A percentile compares a stretch with the other conserved stretches of the same genome.
phyloP scores from a whole-genome alignment of 1,284 basidiomycete species.

The Thecaphora frezii region DNA sequence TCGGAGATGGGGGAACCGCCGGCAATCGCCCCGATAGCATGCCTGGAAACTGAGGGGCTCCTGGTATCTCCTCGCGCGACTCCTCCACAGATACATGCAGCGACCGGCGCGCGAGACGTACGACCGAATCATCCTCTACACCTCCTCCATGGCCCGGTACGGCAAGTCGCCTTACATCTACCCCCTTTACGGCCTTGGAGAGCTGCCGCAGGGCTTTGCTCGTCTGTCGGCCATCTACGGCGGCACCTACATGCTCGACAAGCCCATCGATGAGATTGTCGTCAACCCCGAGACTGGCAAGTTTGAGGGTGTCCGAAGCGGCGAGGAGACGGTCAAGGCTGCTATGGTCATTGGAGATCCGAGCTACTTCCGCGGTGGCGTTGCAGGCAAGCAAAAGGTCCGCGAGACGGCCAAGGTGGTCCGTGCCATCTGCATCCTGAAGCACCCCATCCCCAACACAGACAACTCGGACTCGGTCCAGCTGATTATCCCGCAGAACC shows the following conservation, averaged over 20 bases:
- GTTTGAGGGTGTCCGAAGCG: slow-evolving; percentile 88
- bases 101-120: slow-evolving; percentile 87
- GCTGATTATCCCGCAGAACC: slow-evolving; percentile 98
- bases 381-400: slow-evolving; percentile 69
- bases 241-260: slow-evolving; percentile 99
- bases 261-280: slow-evolving; percentile 87
- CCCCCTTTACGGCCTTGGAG: slow-evolving; percentile 96
- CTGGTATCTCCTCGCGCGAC: slow-evolving; percentile 2
- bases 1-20: not conserved
- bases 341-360: slow-evolving; percentile 98
- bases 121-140: slow-evolving; percentile 95
- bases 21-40: not conserved
- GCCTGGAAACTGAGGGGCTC: not conserved
- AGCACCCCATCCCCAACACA: slow-evolving; percentile 96
- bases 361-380: slow-evolving; percentile 79
- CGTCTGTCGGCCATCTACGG: slow-evolving; percentile 94
- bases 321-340: slow-evolving; percentile 90
- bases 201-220: slow-evolving; percentile 97
- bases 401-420: slow-evolving; percentile 93
- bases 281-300: slow-evolving; percentile 76
- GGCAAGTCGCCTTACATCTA: slow-evolving; percentile 99
- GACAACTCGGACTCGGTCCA: slow-evolving; percentile 87
- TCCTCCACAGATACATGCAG: slow-evolving; percentile 70
- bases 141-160: slow-evolving; percentile 96
- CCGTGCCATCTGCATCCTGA: slow-evolving; percentile 94